Conservation (phyloP, 495 filamentous ascomycete species). For the Penicillium roqueforti region DNA sequence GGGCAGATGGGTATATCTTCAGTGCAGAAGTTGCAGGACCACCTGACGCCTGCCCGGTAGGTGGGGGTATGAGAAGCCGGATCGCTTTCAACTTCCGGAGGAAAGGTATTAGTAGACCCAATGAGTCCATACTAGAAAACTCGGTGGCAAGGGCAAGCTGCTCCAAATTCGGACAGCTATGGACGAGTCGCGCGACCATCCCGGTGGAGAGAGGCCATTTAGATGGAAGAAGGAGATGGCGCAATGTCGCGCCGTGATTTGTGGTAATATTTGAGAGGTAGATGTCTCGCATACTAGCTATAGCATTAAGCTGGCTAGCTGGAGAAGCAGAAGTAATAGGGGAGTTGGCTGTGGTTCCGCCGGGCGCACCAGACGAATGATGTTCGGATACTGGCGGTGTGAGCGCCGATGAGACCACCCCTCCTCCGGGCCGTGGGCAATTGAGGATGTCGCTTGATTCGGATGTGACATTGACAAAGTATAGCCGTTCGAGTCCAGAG, state of each 20-base stretch:
- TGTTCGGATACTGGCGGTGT: slow-evolving; percentile 30
- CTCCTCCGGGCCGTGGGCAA: slow-evolving; percentile 20
- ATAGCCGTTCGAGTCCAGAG: slow-evolving; percentile 41
- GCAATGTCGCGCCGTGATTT: slow-evolving; percentile 49
- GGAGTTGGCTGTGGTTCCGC: slow-evolving; percentile 18
- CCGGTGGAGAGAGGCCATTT: slow-evolving; percentile 50
- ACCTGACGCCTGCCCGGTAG: slow-evolving; percentile 12
- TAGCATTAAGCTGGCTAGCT: slow-evolving; percentile 21
- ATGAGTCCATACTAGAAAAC: slow-evolving; percentile 37
- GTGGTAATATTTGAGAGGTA: slow-evolving; percentile 42
- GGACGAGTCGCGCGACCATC: slow-evolving; percentile 49
- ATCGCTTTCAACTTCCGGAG: slow-evolving; percentile 43
- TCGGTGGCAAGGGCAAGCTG: slow-evolving; percentile 52
- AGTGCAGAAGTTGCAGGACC: background rate
- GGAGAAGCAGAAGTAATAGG: slow-evolving; percentile 25
- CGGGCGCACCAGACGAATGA: slow-evolving; percentile 3
- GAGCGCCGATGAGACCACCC: slow-evolving; percentile 17
- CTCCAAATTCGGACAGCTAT: slow-evolving; percentile 54
- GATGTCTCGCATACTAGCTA: slow-evolving; percentile 37
- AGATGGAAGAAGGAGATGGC: slow-evolving; percentile 54
- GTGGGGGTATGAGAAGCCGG: slow-evolving; percentile 41
- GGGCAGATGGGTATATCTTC: background rate
- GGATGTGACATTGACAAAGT: slow-evolving; percentile 41
- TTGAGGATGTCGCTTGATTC: slow-evolving; percentile 29
- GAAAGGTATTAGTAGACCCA: slow-evolving; percentile 46